Evolutionary conservation across 148 eudicot species (phyloP), one percentile per base, ranked within the genome.

Genomic region (Persicaria tinctoria): DNA sequence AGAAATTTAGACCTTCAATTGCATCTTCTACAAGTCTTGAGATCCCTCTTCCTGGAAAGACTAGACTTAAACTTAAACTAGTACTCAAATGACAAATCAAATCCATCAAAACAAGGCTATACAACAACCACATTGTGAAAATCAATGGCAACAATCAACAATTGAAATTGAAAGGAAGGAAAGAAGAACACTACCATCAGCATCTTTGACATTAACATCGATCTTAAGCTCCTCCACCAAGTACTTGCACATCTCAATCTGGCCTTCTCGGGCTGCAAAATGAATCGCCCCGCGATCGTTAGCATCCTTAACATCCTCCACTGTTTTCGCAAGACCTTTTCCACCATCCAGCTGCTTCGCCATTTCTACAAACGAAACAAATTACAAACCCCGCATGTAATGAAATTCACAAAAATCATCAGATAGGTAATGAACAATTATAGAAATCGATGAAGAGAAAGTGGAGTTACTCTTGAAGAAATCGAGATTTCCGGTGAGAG

Each of bases 221-320:
- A 92, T 81, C 77, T 92, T 92, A 89, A 95, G 83, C 46, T 95
- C 99, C 89, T 95, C 97, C 73, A 95, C 27, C 81, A 95, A 85
- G 81, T 90, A 95, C 84, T 89, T 89, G 90, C 97, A 95, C 68
- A 92, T 86, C 75, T 95, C 99, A 20, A 77, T 84, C 80, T 85
- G 74, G 5, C 97, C 99, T 81, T 95, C 99, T 55, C 97, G 88
- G 0, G 99, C 97, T 51, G 97, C 97, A 78, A 95, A 95, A 82
- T 92, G 97, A 75, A 95, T 80, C n/a, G 97, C 96, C 44, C 96
- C 92, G 76, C 99, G 84, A 76, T 90, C 91, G 76, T 95, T 95
- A 1, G 90, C 99, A 78, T 95, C 99, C 82, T 92, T 95, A 53
- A 92, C 86, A 76, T 79, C 89, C 45, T 82, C 90, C 76, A 95